Evolutionary conservation across 352 stramenopile species (phyloP), one percentile per base, ranked within the genome.

Genomic region (Phytophthora europaea): DNA sequence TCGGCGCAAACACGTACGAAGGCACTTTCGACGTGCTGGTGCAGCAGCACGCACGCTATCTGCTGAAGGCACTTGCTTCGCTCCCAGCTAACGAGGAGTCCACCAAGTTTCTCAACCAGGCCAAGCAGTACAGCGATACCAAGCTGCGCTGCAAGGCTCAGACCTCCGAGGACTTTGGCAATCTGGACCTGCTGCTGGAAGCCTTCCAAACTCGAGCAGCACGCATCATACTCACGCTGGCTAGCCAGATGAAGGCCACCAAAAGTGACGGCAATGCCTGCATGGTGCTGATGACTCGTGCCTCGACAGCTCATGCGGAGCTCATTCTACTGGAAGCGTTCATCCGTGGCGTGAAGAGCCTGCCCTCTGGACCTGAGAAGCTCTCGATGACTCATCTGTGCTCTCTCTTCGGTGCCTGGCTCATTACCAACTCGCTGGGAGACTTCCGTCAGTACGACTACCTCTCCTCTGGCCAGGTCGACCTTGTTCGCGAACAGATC

Each of bases 391-490:
- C 51, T 22, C 28, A 73, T 5, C 70, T 84, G 38, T 80, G 76
- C 48, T 61, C 61, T 38, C 69, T 88, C 6, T 78, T 84, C n/a
- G 78, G 64, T 5, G 55, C 74, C 3, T 86, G 73, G 74, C 53
- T 85, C 23, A 76, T 88, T 6, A 67, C 48, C 61, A 74, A 81
- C 36, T 74, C 73, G 54, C 65, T 86, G 10, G 79, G 76, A 40
- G 81, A 84, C 45, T 88, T 88, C 71, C 79, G 76, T 13, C 67
- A 81, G 22, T 47, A 80, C 65, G 75, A 85, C 70, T 87, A 85
- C 65, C 50, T 87, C 23, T 84, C 76, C 2, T 81, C 80, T 2
- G 47, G 40, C 2, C 80, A 87, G 56, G 77, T 62, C 0, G 67
- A 75, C 13, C 52, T 76, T 15, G 67, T 77, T 28, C 75, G 67